Evolutionary conservation across 2,329 filamentous ascomycete species (phyloP).

Genomic region (Monilinia aucupariae): DNA sequence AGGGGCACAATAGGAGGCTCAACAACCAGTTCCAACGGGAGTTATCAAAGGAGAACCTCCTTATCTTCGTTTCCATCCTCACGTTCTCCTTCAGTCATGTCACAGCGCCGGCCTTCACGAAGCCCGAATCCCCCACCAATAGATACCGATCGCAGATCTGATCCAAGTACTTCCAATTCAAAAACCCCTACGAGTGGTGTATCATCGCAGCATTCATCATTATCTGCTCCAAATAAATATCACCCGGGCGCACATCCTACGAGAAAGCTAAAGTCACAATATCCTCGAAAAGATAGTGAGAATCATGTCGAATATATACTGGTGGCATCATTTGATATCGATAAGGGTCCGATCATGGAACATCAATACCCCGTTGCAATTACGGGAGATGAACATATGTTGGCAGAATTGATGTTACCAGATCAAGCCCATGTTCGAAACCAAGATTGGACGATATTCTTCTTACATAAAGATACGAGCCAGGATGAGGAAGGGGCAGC

Average conservation of each 20-base stretch:
- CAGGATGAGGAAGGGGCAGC: conserved; percentile 76
- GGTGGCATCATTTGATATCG: conserved; percentile 95
- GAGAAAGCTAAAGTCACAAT: conserved; percentile 64
- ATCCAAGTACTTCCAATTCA: conserved; percentile 51
- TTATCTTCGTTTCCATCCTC: conserved; percentile 58
- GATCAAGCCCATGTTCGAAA: conserved; percentile 92
- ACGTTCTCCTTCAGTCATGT: conserved; percentile 54
- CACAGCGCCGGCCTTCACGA: conserved; percentile 46
- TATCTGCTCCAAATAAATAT: conserved; percentile 48
- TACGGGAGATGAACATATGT: conserved; percentile 94
- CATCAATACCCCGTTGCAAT: conserved; percentile 95
- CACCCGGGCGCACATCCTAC: conserved; percentile 47
- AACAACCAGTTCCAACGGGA: conserved; percentile 33
- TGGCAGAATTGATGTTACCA: conserved; percentile 96
- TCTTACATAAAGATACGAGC: conserved; percentile 89
- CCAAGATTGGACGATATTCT: conserved; percentile 99
- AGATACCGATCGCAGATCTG: conserved; percentile 51
- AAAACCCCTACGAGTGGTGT: conserved; percentile 55
- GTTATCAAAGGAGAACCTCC: conserved; percentile 45
- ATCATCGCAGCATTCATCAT: conserved; percentile 55
- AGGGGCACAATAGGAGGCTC: conserved; percentile 25
- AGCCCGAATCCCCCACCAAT: conserved; percentile 47
- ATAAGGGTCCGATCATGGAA: conserved; percentile 94
- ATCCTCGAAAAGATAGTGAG: conserved; percentile 66
- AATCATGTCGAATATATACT: conserved; percentile 99